A percentile compares a stretch with the other conserved stretches of the same genome.
phyloP scores from a whole-genome alignment of 495 filamentous ascomycete species.

The Elaphomyces granulatus region DNA sequence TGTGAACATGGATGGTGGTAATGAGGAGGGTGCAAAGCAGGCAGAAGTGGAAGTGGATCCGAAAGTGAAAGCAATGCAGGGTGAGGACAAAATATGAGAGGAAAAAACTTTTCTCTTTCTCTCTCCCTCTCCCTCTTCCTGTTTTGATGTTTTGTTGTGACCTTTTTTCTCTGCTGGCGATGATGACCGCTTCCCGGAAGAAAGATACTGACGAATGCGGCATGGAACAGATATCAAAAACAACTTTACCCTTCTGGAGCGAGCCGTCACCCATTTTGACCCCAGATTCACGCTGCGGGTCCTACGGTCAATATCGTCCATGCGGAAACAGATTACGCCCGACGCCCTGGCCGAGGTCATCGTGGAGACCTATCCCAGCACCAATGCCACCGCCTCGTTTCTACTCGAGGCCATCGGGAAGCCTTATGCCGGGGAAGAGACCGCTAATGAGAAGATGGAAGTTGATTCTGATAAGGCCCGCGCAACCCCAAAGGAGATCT shows the following conservation, averaged over 20 bases:
- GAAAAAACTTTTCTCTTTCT: too few relatives aligned
- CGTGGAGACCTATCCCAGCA: constrained; percentile 58
- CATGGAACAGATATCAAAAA: constrained; percentile 77
- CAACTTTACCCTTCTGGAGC: constrained; percentile 83
- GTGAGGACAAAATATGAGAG: constrained; percentile 23
- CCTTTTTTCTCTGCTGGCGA: too few relatives aligned
- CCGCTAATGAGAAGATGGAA: constrained; percentile 54
- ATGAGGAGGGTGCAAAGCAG: constrained; percentile 34
- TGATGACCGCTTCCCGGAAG: too few relatives aligned
- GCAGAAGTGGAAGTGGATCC: constrained; percentile 43
- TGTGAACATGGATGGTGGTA: constrained; percentile 55
- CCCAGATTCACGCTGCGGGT: constrained; percentile 87
- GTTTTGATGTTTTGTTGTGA: constrained; percentile 1
- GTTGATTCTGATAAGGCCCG: constrained; percentile 47
- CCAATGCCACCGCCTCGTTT: constrained; percentile 49
- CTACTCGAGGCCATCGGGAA: constrained; percentile 54
- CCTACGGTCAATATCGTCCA: constrained; percentile 83
- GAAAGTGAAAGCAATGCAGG: constrained; percentile 50
- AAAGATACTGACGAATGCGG: too few relatives aligned
- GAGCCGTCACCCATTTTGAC: constrained; percentile 87
- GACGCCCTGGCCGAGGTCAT: constrained; percentile 71
- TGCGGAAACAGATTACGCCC: constrained; percentile 76
- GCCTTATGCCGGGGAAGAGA: constrained; percentile 43
- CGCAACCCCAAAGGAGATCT: constrained; percentile 44
- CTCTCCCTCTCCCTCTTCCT: constrained; percentile 1